phyloP scores from a whole-genome alignment of 148 eudicot species.

The Polygonum maritimum region DNA sequence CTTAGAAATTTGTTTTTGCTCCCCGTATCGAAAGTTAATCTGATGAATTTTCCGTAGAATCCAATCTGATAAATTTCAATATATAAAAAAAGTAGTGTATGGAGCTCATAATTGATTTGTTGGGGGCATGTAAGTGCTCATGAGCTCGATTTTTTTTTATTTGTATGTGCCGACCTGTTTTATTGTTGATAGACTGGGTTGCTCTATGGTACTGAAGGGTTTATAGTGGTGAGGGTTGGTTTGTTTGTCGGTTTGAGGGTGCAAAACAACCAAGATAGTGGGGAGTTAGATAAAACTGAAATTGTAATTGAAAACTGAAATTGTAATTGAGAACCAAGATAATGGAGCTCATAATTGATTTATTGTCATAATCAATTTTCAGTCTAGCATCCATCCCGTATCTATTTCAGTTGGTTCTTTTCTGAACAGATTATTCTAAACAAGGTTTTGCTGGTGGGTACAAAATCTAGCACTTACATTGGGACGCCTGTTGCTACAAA shows the following conservation, averaged over 20 bases:
- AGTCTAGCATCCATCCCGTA: neutral
- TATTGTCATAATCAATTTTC: neutral
- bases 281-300: neutral
- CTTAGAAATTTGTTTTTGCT: neutral
- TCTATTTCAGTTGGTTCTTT: neutral
- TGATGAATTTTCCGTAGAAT: neutral
- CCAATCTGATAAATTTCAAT: too few species aligned
- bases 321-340: too few species aligned
- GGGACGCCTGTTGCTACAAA: slow-evolving; percentile 84
- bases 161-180: neutral
- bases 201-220: neutral
- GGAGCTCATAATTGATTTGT: neutral
- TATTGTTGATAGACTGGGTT: neutral
- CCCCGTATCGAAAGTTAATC: neutral
- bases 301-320: neutral
- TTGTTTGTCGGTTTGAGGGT: neutral
- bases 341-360: too few species aligned
- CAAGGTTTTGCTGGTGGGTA: slow-evolving; percentile 90
- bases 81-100: too few species aligned
- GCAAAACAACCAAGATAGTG: neutral
- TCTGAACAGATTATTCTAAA: slow-evolving; percentile 71
- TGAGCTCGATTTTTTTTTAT: neutral
- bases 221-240: neutral
- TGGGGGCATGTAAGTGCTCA: neutral
- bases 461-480: slow-evolving; percentile 57